A percentile compares a stretch with the other conserved stretches of the same genome.
phyloP scores from a whole-genome alignment of 495 filamentous ascomycete genomes.

The Trichocladium uniseriatum region DNA sequence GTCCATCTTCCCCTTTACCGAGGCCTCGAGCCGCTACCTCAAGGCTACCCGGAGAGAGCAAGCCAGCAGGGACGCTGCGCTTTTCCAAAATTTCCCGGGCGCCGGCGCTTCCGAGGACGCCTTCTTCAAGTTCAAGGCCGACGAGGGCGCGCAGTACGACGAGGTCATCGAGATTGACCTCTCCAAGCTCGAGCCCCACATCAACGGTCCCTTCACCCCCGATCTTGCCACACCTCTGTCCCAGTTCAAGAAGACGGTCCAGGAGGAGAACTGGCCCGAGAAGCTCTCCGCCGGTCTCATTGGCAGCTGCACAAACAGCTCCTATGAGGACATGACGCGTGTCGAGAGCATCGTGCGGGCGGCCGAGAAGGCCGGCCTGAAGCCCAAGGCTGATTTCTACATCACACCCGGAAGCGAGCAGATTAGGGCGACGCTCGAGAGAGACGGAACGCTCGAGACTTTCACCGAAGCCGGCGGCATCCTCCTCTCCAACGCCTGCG shows the following conservation, averaged over 20 bases:
- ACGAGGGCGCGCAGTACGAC: constrained; percentile 78
- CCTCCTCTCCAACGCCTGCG: constrained; percentile 91
- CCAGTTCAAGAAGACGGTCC: constrained; percentile 71
- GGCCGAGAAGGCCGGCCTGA: constrained; percentile 73
- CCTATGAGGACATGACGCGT: constrained; percentile 95
- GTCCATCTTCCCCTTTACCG: constrained; percentile 63
- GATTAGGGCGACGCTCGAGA: constrained; percentile 84
- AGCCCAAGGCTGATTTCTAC: constrained; percentile 85
- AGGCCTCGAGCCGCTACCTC: constrained; percentile 58
- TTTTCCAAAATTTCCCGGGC: constrained; percentile 40
- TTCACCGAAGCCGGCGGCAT: constrained; percentile 83
- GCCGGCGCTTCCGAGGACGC: constrained; percentile 27
- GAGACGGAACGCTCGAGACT: constrained; percentile 73
- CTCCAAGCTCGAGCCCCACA: constrained; percentile 83
- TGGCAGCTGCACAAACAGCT: constrained; percentile 97
- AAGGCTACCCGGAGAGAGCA: constrained; percentile 69
- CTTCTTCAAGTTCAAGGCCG: constrained; percentile 51
- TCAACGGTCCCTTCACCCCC: constrained; percentile 95
- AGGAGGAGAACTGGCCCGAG: constrained; percentile 80
- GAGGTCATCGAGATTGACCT: constrained; percentile 87
- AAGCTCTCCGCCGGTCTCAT: constrained; percentile 88
- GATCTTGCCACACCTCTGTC: constrained; percentile 90
- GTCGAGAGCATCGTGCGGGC: constrained; percentile 87
- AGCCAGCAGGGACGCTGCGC: constrained; percentile 54
- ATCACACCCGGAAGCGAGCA: constrained; percentile 95